These are phyloP conservation scores for Ampelomyces quisqualis DNA, from an alignment of 2,329 filamentous ascomycete genomes.

Conservation along the genomic window DNA sequence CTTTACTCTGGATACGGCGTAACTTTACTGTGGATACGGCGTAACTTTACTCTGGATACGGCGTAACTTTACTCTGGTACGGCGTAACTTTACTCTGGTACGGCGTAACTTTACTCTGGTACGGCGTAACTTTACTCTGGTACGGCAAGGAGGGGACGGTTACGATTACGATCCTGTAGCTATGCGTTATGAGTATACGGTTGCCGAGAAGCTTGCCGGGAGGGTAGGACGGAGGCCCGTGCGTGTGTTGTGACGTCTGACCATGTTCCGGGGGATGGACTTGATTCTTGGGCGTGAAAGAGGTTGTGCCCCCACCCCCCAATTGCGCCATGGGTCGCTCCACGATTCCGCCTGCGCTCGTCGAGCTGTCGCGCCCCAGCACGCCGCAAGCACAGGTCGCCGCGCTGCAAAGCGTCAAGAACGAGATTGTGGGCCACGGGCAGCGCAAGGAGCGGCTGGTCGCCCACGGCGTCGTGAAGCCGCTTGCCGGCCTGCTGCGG, in stretches of 20 bases:
- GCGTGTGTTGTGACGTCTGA: conserved; percentile 1
- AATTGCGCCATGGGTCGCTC: conserved; percentile 39
- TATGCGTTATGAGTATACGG: conserved; percentile 35
- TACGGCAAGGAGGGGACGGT: conserved; percentile 3
- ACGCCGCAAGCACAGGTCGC: conserved; percentile 47
- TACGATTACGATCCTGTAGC: conserved; percentile 19
- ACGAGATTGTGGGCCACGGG: conserved; percentile 83
- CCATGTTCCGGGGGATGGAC: no score
- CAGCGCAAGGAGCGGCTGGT: conserved; percentile 83
- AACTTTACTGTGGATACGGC: no score
- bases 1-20: no score
- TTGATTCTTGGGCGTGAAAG: no score
- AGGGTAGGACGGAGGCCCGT: not conserved
- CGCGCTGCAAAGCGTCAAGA: conserved; percentile 75
- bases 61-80: no score
- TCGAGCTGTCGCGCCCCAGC: conserved; percentile 43
- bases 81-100: no score
- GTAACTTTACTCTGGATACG: no score
- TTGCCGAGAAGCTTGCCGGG: no score
- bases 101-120: no score
- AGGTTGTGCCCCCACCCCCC: conserved; percentile 3
- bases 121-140: conserved; percentile 6
- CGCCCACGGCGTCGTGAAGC: conserved; percentile 65
- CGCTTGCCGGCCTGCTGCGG: conserved; percentile 57
- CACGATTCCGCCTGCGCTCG: conserved; percentile 38